Conservation (phyloP, 768 basidiomycete species). For the Boletus eberwhitei region DNA sequence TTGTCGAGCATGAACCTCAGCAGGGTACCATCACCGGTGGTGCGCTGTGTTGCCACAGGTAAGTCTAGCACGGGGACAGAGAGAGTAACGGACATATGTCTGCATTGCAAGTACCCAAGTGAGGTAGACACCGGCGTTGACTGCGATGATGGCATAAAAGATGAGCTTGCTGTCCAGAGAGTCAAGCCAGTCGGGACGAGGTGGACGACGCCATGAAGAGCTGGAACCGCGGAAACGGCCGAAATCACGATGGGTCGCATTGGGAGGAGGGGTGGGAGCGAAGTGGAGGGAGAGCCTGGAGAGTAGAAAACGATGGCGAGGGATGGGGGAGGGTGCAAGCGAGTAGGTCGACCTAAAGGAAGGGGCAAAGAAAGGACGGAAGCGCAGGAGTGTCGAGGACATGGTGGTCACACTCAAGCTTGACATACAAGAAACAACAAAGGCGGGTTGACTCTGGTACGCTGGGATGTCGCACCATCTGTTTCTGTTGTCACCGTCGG, state of each 20-base stretch:
- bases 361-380: background rate
- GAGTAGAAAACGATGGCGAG: background rate
- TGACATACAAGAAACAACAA: slow-evolving; percentile 13
- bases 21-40: slow-evolving; percentile 38
- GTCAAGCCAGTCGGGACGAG: slow-evolving; percentile 40
- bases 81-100: slow-evolving; percentile 33
- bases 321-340: background rate
- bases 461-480: slow-evolving; percentile 77
- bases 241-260: slow-evolving; percentile 25
- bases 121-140: slow-evolving; percentile 60
- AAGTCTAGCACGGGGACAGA: background rate
- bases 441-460: background rate
- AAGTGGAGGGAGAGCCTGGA: slow-evolving; percentile 15
- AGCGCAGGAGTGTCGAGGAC: slow-evolving; percentile 3
- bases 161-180: slow-evolving; percentile 50
- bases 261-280: slow-evolving; percentile 7
- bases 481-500: slow-evolving; percentile 81
- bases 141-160: slow-evolving; percentile 60
- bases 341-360: background rate
- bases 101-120: slow-evolving; percentile 48
- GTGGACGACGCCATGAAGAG: slow-evolving; percentile 29
- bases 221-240: slow-evolving; percentile 3
- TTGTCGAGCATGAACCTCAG: slow-evolving; percentile 55
- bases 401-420: background rate
- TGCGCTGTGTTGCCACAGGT: slow-evolving; percentile 26